Conservation (phyloP, 179 eudicot genomes). For the Patellifolia procumbens region DNA sequence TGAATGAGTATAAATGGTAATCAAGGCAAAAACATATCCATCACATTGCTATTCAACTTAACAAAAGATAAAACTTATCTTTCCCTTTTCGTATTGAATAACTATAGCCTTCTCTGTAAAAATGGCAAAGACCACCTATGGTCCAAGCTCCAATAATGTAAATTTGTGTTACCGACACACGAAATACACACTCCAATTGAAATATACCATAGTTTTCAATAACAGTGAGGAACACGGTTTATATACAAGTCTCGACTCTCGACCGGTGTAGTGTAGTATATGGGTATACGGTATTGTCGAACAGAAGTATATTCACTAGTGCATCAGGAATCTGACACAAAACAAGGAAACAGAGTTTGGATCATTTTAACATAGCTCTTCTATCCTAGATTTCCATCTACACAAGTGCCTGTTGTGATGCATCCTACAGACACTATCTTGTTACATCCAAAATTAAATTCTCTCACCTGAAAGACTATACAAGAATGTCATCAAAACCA, state of each 20-base stretch:
- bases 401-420: not conserved
- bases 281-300: too few species aligned
- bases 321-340: not conserved
- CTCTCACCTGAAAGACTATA: not conserved
- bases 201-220: not conserved
- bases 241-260: too few species aligned
- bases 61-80: too few species aligned
- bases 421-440: not conserved
- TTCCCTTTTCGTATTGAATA: too few species aligned
- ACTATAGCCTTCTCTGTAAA: too few species aligned
- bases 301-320: not conserved
- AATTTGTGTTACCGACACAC: too few species aligned
- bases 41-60: too few species aligned
- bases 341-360: not conserved
- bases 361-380: not conserved
- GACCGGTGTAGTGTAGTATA: too few species aligned
- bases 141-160: too few species aligned
- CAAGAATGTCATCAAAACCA: not conserved
- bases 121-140: too few species aligned
- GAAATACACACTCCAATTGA: too few species aligned
- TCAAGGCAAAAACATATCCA: not conserved
- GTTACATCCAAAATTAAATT: not conserved
- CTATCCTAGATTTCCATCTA: slow-evolving; percentile 5
- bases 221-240: not conserved
- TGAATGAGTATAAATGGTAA: not conserved